phyloP scores from a whole-genome alignment of 2,329 filamentous ascomycete species.

The Venturia nashicola region DNA sequence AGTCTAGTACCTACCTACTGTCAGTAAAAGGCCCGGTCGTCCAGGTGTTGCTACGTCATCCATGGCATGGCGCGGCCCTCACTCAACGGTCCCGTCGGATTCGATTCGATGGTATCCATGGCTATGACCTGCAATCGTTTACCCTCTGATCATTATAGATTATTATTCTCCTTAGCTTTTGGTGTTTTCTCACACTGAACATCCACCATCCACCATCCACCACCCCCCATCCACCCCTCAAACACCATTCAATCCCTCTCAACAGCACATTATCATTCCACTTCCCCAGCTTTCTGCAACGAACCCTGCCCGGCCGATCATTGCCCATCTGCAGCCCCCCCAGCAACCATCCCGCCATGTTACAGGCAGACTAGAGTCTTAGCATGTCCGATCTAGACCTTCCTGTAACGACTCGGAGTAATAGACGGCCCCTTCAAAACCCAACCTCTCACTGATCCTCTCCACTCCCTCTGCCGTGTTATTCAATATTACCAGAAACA shows the following conservation, averaged over 20 bases:
- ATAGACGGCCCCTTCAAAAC: neutral
- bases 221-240: no score
- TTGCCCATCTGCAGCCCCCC: neutral
- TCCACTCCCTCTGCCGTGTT: neutral
- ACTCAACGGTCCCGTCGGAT: neutral
- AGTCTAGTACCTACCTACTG: no score
- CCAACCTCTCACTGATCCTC: neutral
- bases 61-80: neutral
- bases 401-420: neutral
- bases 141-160: no score
- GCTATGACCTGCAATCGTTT: neutral
- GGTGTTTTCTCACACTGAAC: neutral
- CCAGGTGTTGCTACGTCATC: neutral
- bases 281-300: neutral
- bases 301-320: neutral
- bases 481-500: neutral
- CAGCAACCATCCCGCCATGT: neutral
- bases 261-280: neutral
- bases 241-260: neutral
- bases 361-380: neutral
- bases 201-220: no score
- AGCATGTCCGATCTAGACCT: slow-evolving; percentile 2
- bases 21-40: neutral
- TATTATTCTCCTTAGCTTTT: no score
- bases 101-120: neutral